Evolutionary conservation across 2,329 filamentous ascomycete genomes (phyloP).

Genomic region (Elsinoe arachidis): DNA sequence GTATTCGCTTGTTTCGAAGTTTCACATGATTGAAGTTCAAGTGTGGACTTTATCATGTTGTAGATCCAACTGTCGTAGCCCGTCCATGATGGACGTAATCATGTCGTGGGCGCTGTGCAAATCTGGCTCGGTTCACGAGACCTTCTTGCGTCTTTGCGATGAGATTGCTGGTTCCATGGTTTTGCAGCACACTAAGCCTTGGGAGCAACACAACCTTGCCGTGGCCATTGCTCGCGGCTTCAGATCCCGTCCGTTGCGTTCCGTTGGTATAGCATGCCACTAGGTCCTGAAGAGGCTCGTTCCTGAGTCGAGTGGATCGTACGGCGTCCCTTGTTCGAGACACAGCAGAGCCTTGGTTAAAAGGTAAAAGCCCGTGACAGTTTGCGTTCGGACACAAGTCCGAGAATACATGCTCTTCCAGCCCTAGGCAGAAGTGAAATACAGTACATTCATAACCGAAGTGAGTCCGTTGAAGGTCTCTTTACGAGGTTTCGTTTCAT

Average conservation of each 20-base stretch:
- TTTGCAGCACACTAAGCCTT: not conserved
- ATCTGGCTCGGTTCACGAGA: not conserved
- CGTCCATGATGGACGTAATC: too few relatives aligned
- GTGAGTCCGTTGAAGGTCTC: not conserved
- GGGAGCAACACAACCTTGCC: not conserved
- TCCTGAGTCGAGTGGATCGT: not conserved
- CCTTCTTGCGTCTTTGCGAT: conserved; percentile 2
- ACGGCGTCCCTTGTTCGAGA: not conserved
- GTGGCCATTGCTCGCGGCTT: not conserved
- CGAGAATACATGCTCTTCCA: too few relatives aligned
- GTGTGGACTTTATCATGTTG: not conserved
- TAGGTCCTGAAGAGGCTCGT: not conserved
- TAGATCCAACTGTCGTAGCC: too few relatives aligned
- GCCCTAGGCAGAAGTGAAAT: too few relatives aligned
- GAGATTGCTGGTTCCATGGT: not conserved
- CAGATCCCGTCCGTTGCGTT: not conserved
- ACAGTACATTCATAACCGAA: not conserved
- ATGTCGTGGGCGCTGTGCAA: not conserved
- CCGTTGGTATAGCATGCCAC: not conserved
- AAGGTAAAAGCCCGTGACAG: too few relatives aligned
- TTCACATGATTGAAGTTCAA: not conserved
- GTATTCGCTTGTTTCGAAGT: not conserved
- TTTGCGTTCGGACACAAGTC: too few relatives aligned
- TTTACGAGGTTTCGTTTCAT: not conserved
- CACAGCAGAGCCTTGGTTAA: not conserved